Evolutionary conservation across 805 yeast species (phyloP), one percentile per base, ranked within the genome.

Genomic region (Ogataea kodamae): DNA sequence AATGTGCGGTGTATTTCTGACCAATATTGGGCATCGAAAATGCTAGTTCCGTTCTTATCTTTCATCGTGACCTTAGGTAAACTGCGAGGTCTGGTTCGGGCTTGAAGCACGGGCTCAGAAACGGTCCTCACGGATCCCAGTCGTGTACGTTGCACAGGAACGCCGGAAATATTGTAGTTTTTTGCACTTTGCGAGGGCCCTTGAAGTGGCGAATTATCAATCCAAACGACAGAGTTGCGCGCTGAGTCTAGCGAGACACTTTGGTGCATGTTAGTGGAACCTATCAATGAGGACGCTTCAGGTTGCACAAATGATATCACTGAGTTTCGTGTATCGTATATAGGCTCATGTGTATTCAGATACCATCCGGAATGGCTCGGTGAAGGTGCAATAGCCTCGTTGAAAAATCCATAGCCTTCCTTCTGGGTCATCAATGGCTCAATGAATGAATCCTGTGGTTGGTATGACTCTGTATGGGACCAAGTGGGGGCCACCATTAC

Each of bases 61-160:
- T 43, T 43, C 47, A 43, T 43, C 4, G 47, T 43, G 23, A 43
- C 47, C 20, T 39, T 39, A 5, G 47, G 47, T 11, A 43, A 26
- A 9, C 42, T 34, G 12, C 34, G 42, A 8, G 10, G 12, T 5
- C 17, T n/a, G 2, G 27, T 4, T 6, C 20, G 9, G 5, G 25
- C 15, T 12, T 24, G 22, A 11, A 38, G 13, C 9, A 31, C 25
- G 5, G 45, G 45, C 21, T 41, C 45, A 8, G 48, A 41, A 15
- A 35, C 40, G 20, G 45, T 35, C 18, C 45, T 24, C 6, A 28
- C 28, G 17, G 25, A 26, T 12, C 22, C 12, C 8, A 35, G 39
- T 6, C 32, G 34, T 6, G 9, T 8, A 6, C 3, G 16, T 10
- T 12, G 26, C 8, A 9, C 25, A 9, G 19, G 15, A 20, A 13